A percentile compares a stretch with the other conserved stretches of the same genome.
Conservation (phyloP, 2,329 filamentous ascomycete genomes). For the Alternaria triticina region DNA sequence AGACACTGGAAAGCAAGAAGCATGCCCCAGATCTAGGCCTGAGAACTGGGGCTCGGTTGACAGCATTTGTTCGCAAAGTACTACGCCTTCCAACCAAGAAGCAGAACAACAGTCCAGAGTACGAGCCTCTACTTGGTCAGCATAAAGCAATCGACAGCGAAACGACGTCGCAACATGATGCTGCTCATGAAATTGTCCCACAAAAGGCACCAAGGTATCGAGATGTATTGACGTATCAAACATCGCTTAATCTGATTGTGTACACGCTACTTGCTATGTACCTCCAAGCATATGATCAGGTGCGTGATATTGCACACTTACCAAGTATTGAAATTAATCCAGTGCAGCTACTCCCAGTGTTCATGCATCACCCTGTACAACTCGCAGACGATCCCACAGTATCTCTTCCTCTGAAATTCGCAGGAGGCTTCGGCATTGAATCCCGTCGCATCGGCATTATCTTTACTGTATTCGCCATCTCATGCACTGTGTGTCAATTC, state of each 20-base stretch:
- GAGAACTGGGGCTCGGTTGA: slow-evolving; percentile 71
- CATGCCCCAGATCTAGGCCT: slow-evolving; percentile 76
- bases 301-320: slow-evolving; percentile 6
- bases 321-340: slow-evolving; percentile 7
- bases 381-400: slow-evolving; percentile 60
- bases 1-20: slow-evolving; percentile 79
- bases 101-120: slow-evolving; percentile 22
- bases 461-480: slow-evolving; percentile 81
- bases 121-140: slow-evolving; percentile 38
- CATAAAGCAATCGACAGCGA: slow-evolving; percentile 28
- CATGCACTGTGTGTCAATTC: slow-evolving; percentile 84
- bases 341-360: slow-evolving; percentile 74
- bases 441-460: slow-evolving; percentile 81
- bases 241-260: slow-evolving; percentile 73
- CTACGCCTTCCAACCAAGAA: slow-evolving; percentile 19
- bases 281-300: slow-evolving; percentile 82
- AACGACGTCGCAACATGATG: slow-evolving; percentile 9
- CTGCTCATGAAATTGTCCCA: slow-evolving; percentile 9
- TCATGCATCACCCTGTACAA: slow-evolving; percentile 76
- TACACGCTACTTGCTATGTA: slow-evolving; percentile 86
- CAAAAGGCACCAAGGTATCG: slow-evolving; percentile 50
- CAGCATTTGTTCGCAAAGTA: slow-evolving; percentile 29
- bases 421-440: slow-evolving; percentile 77
- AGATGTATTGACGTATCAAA: slow-evolving; percentile 77
- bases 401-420: slow-evolving; percentile 78